These are phyloP conservation scores for Petunia secreta DNA, from an alignment of 257 asterid genomes.

Conservation along the genomic window DNA sequence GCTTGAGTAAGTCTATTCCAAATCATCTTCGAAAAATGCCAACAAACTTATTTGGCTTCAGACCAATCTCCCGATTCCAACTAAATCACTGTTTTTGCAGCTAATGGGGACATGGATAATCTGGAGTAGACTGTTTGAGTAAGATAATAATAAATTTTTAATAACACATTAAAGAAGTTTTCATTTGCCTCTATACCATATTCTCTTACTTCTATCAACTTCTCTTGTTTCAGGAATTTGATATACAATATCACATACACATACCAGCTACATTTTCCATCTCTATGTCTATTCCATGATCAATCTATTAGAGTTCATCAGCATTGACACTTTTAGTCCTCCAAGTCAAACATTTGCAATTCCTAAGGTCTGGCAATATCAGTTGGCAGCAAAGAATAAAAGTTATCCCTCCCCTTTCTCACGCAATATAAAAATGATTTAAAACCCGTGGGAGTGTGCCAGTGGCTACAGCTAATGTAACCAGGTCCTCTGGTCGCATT, in stretches of 20 bases:
- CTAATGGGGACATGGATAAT: background rate
- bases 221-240: background rate
- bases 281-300: conserved; percentile 11
- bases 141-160: conserved; percentile 6
- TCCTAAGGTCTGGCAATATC: background rate
- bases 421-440: background rate
- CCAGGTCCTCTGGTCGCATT: conserved; percentile 10
- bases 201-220: background rate
- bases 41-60: conserved; percentile 34
- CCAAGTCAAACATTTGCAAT: background rate
- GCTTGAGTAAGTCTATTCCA: conserved; percentile 38
- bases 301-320: background rate
- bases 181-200: background rate
- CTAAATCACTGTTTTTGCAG: conserved; percentile 12
- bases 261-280: background rate
- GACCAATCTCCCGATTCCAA: conserved; percentile 38
- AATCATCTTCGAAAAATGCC: conserved; percentile 33
- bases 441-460: background rate
- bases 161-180: background rate
- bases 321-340: background rate
- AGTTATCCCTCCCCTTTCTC: conserved; percentile 24
- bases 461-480: conserved; percentile 19
- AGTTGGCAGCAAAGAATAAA: conserved; percentile 14
- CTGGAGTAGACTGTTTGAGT: no score
- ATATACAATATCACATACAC: background rate